Evolutionary conservation across 495 filamentous ascomycete species (phyloP).

Genomic region (Corynascus novoguineensis): DNA sequence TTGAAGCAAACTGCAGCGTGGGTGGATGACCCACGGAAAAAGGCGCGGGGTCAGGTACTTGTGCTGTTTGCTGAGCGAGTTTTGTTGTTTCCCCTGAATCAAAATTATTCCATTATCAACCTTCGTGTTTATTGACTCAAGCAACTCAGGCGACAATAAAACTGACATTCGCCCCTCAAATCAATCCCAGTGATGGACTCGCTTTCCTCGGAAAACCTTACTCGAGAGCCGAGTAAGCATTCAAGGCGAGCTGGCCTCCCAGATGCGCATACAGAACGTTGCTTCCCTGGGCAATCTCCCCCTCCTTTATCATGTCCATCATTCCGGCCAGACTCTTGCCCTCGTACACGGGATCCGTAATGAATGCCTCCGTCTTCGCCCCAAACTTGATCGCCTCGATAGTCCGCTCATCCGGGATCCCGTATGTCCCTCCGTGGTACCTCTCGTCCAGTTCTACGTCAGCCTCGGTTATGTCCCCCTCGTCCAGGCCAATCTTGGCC

Average conservation of each 20-base stretch:
- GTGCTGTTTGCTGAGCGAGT: too few relatives aligned
- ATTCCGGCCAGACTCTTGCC: constrained; percentile 63
- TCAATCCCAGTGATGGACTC: too few relatives aligned
- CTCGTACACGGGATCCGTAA: constrained; percentile 64
- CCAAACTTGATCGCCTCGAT: constrained; percentile 57
- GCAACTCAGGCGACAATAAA: too few relatives aligned
- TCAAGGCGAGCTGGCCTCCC: constrained; percentile 58
- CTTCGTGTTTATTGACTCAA: too few relatives aligned
- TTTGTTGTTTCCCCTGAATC: too few relatives aligned
- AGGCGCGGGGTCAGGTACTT: too few relatives aligned
- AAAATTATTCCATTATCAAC: too few relatives aligned
- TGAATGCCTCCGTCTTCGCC: constrained; percentile 56
- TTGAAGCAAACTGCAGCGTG: too few relatives aligned
- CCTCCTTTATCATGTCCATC: constrained; percentile 56
- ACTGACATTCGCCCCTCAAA: too few relatives aligned
- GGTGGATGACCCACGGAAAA: too few relatives aligned
- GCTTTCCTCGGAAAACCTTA: background rate
- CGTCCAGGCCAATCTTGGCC: constrained; percentile 50
- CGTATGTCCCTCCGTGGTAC: constrained; percentile 58
- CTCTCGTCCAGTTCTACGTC: constrained; percentile 57
- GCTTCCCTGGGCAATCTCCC: constrained; percentile 46
- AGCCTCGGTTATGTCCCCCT: constrained; percentile 48
- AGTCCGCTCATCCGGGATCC: constrained; percentile 52
- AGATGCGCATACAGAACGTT: constrained; percentile 62
- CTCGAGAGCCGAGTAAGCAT: constrained; percentile 43